phyloP scores from a whole-genome alignment of 495 filamentous ascomycete genomes.

The Pseudevernia furfuracea region DNA sequence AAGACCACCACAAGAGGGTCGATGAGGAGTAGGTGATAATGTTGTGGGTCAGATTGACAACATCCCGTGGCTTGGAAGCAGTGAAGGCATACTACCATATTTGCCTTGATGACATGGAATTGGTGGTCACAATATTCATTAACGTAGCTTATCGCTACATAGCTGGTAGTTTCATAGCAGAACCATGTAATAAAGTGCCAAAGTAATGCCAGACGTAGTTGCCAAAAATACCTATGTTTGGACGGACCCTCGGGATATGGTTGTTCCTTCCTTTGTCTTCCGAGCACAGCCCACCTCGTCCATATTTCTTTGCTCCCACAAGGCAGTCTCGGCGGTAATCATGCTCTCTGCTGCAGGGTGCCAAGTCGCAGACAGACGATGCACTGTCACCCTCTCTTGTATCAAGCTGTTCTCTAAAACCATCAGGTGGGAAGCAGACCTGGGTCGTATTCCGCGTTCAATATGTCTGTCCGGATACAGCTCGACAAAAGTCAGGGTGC shows the following conservation, averaged over 20 bases:
- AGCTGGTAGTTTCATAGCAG: neutral
- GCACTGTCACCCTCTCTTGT: neutral
- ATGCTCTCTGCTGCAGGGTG: conserved; percentile 1
- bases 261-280: neutral
- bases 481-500: conserved; percentile 66
- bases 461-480: conserved; percentile 71
- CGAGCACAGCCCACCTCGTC: conserved; percentile 17
- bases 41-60: neutral
- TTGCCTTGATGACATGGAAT: neutral
- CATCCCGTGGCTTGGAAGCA: neutral
- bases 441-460: conserved; percentile 9
- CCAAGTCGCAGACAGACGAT: neutral
- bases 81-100: neutral
- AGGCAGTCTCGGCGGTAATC: conserved; percentile 9
- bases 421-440: neutral
- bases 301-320: conserved; percentile 3
- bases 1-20: conserved; percentile 1
- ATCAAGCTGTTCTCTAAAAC: neutral
- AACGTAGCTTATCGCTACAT: neutral
- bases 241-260: neutral
- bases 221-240: neutral
- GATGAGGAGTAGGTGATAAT: neutral
- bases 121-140: neutral
- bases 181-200: neutral
- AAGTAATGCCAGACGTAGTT: neutral